phyloP scores from a whole-genome alignment of 2,329 filamentous ascomycete species.

The Endoconidiophora laricicola region DNA sequence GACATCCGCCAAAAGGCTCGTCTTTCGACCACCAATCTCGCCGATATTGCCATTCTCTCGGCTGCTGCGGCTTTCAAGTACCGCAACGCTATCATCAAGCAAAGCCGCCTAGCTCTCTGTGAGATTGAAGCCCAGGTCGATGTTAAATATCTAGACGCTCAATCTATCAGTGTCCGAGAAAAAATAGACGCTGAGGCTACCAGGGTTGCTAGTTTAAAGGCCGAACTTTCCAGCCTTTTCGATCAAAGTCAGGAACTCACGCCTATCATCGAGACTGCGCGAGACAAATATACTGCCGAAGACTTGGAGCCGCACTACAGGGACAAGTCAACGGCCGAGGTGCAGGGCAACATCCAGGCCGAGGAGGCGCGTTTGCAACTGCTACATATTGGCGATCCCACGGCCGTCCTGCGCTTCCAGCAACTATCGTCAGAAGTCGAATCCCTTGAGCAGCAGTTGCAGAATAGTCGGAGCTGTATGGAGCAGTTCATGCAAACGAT shows the following conservation, averaged over 20 bases:
- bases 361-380: constrained; percentile 63
- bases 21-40: constrained; percentile 3
- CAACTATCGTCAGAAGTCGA: constrained; percentile 54
- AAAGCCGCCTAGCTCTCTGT: constrained; percentile 35
- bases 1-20: constrained; percentile 3
- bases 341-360: constrained; percentile 58
- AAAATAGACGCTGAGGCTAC: constrained; percentile 30
- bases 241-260: constrained; percentile 24
- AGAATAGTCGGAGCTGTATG: constrained; percentile 37
- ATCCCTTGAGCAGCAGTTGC: constrained; percentile 39
- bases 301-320: constrained; percentile 28
- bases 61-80: constrained; percentile 5
- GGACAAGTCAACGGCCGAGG: constrained; percentile 40
- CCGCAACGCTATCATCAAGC: constrained; percentile 7
- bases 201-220: constrained; percentile 24
- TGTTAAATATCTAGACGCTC: constrained; percentile 46
- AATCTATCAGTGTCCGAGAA: constrained; percentile 42
- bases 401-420: constrained; percentile 63
- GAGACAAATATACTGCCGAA: constrained; percentile 23
- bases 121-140: constrained; percentile 75
- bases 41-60: not conserved
- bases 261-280: constrained; percentile 16
- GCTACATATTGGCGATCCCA: constrained; percentile 60
- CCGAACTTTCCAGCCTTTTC: constrained; percentile 22
- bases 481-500: constrained; percentile 42